A percentile compares a stretch with the other conserved stretches of the same genome.
Evolutionary conservation across 2,329 filamentous ascomycete genomes (phyloP).

Genomic region (Bipolaris gigantea): DNA sequence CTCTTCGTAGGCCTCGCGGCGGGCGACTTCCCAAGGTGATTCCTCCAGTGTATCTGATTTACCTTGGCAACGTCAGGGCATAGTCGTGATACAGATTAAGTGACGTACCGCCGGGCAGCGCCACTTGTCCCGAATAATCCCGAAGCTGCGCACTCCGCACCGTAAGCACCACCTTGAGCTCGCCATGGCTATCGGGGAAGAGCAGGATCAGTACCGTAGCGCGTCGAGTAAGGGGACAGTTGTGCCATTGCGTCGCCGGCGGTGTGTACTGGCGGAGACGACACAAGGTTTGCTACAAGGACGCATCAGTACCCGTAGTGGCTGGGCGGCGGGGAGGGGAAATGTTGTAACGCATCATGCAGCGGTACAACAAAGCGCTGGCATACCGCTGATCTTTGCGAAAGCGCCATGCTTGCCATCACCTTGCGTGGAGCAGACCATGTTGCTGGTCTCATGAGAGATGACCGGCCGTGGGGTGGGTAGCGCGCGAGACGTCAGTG

Average conservation of each 20-base stretch:
- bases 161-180: constrained; percentile 69
- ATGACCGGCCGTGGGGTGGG: constrained; percentile 6
- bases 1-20: constrained; percentile 89
- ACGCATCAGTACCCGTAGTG: constrained; percentile 12
- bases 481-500: constrained; percentile 17
- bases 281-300: constrained; percentile 53
- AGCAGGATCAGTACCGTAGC: constrained; percentile 87
- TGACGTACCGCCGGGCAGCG: constrained; percentile 74
- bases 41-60: constrained; percentile 60
- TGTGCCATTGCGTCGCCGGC: constrained; percentile 60
- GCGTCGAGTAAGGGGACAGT: constrained; percentile 63
- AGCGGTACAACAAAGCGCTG: neutral
- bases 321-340: neutral
- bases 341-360: neutral
- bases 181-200: constrained; percentile 80
- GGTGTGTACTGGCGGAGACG: constrained; percentile 59
- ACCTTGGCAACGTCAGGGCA: constrained; percentile 37
- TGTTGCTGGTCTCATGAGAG: constrained; percentile 30
- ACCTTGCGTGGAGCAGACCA: constrained; percentile 37
- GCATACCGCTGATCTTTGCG: constrained; percentile 35
- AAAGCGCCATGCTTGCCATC: constrained; percentile 35
- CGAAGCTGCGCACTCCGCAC: constrained; percentile 62
- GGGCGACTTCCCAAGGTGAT: constrained; percentile 74
- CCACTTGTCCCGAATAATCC: constrained; percentile 73
- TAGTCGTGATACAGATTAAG: neutral